Percentiles rank a stretch among this genome's conserved stretches.
Conservation (phyloP, 805 yeast species). For the Clavispora asparagi region DNA sequence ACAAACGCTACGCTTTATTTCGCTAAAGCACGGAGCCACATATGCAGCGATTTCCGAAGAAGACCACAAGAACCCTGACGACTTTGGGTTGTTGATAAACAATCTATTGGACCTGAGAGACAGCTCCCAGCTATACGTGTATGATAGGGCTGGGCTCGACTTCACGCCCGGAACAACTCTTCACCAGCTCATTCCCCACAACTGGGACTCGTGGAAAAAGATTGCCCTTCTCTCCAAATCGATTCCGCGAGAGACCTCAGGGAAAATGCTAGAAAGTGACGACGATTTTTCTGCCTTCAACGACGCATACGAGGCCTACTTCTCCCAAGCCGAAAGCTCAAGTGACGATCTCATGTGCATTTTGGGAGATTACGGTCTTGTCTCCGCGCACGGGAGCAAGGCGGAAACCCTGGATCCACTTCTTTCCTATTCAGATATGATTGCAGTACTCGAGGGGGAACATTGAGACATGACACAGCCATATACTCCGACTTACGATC, state of each 20-base stretch:
- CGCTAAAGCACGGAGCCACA: slow-evolving; percentile 26
- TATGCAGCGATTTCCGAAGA: slow-evolving; percentile 14
- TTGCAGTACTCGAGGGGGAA: neutral
- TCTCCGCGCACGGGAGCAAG: neutral
- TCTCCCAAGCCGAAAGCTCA: neutral
- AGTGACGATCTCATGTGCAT: neutral
- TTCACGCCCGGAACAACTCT: slow-evolving; percentile 3
- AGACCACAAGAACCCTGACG: slow-evolving; percentile 2
- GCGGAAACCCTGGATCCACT: neutral
- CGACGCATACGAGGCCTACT: slow-evolving; percentile 10
- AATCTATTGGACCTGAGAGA: neutral
- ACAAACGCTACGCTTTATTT: slow-evolving; percentile 30
- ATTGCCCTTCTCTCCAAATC: slow-evolving; percentile 34
- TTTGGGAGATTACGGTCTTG: neutral
- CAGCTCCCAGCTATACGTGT: slow-evolving; percentile 2
- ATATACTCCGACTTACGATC: too few relatives aligned
- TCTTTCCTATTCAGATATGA: neutral
- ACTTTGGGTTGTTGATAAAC: slow-evolving; percentile 2
- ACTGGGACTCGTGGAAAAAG: slow-evolving; percentile 49
- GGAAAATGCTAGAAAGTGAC: slow-evolving; percentile 13
- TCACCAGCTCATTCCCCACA: slow-evolving; percentile 38
- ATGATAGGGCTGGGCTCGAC: slow-evolving; percentile 4
- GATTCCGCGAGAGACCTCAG: slow-evolving; percentile 11
- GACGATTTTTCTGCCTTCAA: slow-evolving; percentile 14
- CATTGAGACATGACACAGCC: too few relatives aligned